Percentiles rank a stretch among this genome's conserved stretches.
Conservation (phyloP, 331 rosid genomes). For the Pyrus hybrid region DNA sequence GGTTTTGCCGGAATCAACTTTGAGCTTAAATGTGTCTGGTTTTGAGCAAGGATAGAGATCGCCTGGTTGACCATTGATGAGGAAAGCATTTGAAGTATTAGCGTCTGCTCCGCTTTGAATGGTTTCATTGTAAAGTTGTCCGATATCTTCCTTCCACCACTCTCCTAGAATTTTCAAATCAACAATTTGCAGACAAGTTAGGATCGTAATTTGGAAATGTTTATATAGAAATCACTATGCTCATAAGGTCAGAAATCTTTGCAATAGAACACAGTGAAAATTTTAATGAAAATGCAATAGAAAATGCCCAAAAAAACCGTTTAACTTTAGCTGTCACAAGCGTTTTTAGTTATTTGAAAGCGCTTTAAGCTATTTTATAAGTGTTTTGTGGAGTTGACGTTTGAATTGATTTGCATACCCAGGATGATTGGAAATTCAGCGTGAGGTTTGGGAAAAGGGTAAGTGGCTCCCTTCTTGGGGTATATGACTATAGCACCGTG, state of each 20-base stretch:
- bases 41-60: conserved; percentile 42
- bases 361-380: no score
- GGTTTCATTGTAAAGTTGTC: conserved; percentile 17
- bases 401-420: conserved; percentile 13
- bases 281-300: no score
- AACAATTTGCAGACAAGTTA: no score
- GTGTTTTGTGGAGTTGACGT: no score
- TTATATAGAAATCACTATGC: no score
- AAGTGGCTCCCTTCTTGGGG: conserved; percentile 22
- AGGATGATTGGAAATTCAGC: conserved; percentile 33
- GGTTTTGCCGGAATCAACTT: conserved; percentile 2
- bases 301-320: no score
- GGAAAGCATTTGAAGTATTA: conserved; percentile 27
- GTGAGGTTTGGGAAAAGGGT: conserved; percentile 41
- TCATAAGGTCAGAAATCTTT: no score
- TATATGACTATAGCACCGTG: conserved; percentile 35
- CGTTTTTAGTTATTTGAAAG: not conserved
- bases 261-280: no score
- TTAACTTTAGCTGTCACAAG: no score
- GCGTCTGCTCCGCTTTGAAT: conserved; percentile 27
- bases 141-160: conserved; percentile 52
- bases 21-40: conserved; percentile 23
- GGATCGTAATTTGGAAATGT: no score
- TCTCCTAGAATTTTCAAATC: conserved; percentile 22
- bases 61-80: conserved; percentile 58